Percentiles rank a stretch among this genome's conserved stretches.
Evolutionary conservation across 2,329 filamentous ascomycete genomes (phyloP).

Genomic region (Nemania diffusa): DNA sequence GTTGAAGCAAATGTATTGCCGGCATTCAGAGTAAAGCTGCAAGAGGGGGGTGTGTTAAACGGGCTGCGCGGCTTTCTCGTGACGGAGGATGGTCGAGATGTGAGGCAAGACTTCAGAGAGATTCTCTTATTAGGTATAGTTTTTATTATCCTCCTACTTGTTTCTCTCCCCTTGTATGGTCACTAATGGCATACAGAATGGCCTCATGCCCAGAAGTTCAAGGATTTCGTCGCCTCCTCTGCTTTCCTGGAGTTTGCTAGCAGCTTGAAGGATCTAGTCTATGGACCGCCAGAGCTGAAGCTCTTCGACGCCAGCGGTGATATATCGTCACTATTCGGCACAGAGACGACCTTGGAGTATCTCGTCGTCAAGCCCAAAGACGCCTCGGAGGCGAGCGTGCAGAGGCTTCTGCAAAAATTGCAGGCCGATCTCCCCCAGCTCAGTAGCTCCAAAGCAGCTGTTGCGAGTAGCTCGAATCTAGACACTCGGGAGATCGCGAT

Average conservation of each 20-base stretch:
- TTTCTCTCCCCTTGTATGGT: not conserved
- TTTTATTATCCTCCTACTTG: not conserved
- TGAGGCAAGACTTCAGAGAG: constrained; percentile 15
- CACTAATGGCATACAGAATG: constrained; percentile 17
- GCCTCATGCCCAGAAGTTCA: constrained; percentile 9
- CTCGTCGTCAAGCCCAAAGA: constrained; percentile 23
- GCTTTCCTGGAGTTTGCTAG: constrained; percentile 1
- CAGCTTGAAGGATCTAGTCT: not conserved
- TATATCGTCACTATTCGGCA: constrained; percentile 5
- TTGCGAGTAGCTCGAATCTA: constrained; percentile 19
- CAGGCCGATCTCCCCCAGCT: constrained; percentile 2
- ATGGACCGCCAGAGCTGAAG: constrained; percentile 10
- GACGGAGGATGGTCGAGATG: constrained; percentile 24
- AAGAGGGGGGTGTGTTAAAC: not conserved
- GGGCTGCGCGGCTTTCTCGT: constrained; percentile 15
- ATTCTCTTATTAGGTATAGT: constrained; percentile 17
- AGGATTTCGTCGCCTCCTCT: constrained; percentile 11
- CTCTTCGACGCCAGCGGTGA: constrained; percentile 16
- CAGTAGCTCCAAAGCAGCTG: constrained; percentile 1
- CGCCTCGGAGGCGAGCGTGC: constrained; percentile 9
- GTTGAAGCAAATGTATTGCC: not conserved
- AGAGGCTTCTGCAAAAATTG: constrained; percentile 15
- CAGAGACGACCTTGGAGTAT: constrained; percentile 26
- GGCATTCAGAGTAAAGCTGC: not conserved
- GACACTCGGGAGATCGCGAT: constrained; percentile 25